phyloP scores from a whole-genome alignment of 2,329 filamentous ascomycete species.

The Penicillium frequentans region DNA sequence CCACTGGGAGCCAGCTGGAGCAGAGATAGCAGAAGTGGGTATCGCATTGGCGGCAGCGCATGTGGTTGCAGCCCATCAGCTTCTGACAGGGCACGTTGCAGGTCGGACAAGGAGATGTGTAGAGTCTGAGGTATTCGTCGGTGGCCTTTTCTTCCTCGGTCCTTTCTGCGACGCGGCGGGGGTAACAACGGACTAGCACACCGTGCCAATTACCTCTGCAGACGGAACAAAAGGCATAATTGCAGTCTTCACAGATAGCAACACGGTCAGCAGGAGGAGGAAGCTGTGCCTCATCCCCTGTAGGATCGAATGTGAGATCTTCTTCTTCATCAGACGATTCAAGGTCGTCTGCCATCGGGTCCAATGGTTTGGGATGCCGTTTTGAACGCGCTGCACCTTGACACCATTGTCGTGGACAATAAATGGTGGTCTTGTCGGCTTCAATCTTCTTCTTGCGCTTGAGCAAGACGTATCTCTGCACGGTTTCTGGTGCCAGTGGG shows the following conservation, averaged over 20 bases:
- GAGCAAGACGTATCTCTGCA: conserved; percentile 82
- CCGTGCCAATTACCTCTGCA: conserved; percentile 88
- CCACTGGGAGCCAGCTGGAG: conserved; percentile 76
- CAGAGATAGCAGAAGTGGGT: conserved; percentile 97
- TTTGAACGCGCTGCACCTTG: conserved; percentile 81
- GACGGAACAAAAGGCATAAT: conserved; percentile 82
- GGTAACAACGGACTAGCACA: conserved; percentile 72
- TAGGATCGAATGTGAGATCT: conserved; percentile 46
- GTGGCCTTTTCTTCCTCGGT: conserved; percentile 84
- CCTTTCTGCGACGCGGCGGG: conserved; percentile 65
- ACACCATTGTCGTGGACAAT: conserved; percentile 91
- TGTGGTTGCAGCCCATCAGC: conserved; percentile 92
- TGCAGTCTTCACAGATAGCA: conserved; percentile 83
- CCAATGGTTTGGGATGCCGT: conserved; percentile 69
- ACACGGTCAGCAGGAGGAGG: conserved; percentile 64
- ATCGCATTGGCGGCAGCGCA: conserved; percentile 86
- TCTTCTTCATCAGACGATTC: conserved; percentile 54
- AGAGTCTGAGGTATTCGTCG: conserved; percentile 74
- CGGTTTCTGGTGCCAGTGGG: conserved; percentile 66
- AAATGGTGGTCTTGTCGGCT: conserved; percentile 85
- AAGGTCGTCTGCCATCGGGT: conserved; percentile 57
- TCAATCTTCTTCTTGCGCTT: conserved; percentile 93
- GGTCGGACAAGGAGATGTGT: conserved; percentile 87
- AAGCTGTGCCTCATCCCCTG: conserved; percentile 42
- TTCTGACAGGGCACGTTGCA: conserved; percentile 86